A percentile compares a stretch with the other conserved stretches of the same genome.
phyloP scores from a whole-genome alignment of 331 rosid genomes.

The Quercus phellos region DNA sequence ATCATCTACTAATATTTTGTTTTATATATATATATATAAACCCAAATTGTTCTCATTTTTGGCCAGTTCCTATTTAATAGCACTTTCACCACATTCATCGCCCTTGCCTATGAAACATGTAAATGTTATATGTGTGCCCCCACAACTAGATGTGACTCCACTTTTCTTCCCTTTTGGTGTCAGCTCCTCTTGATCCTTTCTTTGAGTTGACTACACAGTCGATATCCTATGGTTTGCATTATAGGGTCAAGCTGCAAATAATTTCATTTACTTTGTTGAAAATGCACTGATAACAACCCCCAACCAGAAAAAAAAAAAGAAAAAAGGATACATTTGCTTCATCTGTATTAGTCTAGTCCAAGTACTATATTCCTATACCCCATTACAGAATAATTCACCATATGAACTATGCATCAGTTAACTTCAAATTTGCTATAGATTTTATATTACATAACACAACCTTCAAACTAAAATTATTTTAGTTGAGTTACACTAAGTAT shows the following conservation, averaged over 20 bases:
- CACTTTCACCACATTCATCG: slow-evolving; percentile 3
- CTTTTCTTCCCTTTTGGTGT: slow-evolving; percentile 20
- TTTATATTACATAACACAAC: background rate
- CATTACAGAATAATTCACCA: slow-evolving; percentile 17
- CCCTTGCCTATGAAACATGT: background rate
- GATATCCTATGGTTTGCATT: slow-evolving; percentile 7
- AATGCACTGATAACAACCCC: slow-evolving; percentile 19
- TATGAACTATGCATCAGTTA: background rate
- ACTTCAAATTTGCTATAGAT: slow-evolving; percentile 9
- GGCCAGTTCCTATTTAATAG: background rate
- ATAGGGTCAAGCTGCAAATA: slow-evolving; percentile 12
- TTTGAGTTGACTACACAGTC: slow-evolving; percentile 18
- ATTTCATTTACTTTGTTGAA: slow-evolving; percentile 19
- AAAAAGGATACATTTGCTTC: slow-evolving; percentile 5
- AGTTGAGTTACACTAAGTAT: background rate
- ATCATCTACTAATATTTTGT: too few relatives aligned
- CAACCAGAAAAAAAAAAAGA: background rate
- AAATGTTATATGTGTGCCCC: slow-evolving; percentile 16
- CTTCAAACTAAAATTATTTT: background rate
- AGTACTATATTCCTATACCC: background rate
- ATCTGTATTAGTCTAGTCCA: slow-evolving; percentile 20
- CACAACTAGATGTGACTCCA: slow-evolving; percentile 44
- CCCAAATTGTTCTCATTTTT: background rate
- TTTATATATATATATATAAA: too few relatives aligned
- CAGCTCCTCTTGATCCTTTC: slow-evolving; percentile 28